Evolutionary conservation across 2,329 filamentous ascomycete species (phyloP), one percentile per base, ranked within the genome.

Genomic region (Bipolaris victoriae): DNA sequence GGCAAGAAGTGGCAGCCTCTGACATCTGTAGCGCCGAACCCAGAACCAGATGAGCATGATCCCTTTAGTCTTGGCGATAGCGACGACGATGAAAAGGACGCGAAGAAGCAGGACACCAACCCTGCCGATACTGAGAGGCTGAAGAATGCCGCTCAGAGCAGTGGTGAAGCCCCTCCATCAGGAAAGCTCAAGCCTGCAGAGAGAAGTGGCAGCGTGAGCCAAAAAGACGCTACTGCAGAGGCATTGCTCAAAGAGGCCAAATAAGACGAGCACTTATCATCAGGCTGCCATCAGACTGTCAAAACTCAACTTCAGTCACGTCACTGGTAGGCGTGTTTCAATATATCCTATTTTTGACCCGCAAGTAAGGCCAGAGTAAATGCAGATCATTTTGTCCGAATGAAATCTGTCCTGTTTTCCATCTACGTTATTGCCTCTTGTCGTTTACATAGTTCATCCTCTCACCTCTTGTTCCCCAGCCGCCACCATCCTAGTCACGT

Each of bases 1-100:
- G 95, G 92, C 79, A 97, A 93, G 84, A 99, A 99, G 80, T 99
- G 95, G 95, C 94, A 99, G 77, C 94, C 95, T 9, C 81, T 99
- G 67, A 92, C 93, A 11, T 84, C 89, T 0, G 87, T 97, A 13
- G 91, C 96, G 63, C 92, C 93, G 1, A 89, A 86, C 62, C 93
- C 94, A 13, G 90, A 97, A 60, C 84, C 85, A 16, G 92, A 79
- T 20, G 81, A 98, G 66, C 94, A 97, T 68, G 95, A 99, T 72
- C 95, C 95, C 0, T 99, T 99, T 79, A 97, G 92, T 70, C 84
- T 99, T 13, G 95, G 95, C 5, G 94, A 98, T 68, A 96, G 92
- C 70, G 94, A 98, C 66, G 95, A 99, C 77, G 90, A 90, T 66
- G 91, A 93, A 47, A 78, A 93, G 51, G 77, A 81, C 15, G 7